Base-by-base conservation (phyloP, 345 rosid species). In the Aquilaria malaccensis region DNA sequence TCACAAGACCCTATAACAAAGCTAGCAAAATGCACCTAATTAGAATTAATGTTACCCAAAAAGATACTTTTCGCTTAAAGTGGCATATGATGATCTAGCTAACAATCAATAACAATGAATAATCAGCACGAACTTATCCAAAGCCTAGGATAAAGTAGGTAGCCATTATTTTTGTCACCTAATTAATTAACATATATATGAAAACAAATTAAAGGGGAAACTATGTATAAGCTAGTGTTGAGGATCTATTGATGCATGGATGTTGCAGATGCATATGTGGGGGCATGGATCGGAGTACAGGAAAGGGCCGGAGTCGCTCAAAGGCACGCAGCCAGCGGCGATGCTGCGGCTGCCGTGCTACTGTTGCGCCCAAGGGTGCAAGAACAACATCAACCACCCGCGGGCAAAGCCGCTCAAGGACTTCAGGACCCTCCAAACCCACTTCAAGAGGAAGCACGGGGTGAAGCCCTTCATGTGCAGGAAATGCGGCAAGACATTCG, bases 311-410 rank as follows among this genome's bases (percentile, higher is more conserved):
- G 88, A 84, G 52, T 85, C 95, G 2, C 88, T 87, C 0, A 85
- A 76, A 71, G 91, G 95, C 43, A 80, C 86, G 22, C 95, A 87
- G 47, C 95, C 95, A 46, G 85, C 88, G 4, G 95, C 95, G 60
- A 84, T 87, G 86, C 72, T 87, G 53, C 79, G 91, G 79, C 72
- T 87, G 13, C 91, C 95, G 15, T 87, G 95, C 63, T 87, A 87
- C 47, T 87, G 95, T 45, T 83, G 88, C 54, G 86, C 82, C 13
- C 83, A 72, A 63, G 91, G 95, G 31, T 87, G 95, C 79, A 87
- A 87, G 79, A 85, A 87, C 85, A 87, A 87, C 84, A 78, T 87
- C 52, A 87, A 87, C 69, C 91, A 87, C 75, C 95, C 91, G 0
- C 66, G 87, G 55, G 91, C 91, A 7, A 87, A 82, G 84, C 88